A percentile compares a stretch with the other conserved stretches of the same genome.
These are phyloP conservation scores for Spergularia bocconei DNA, from an alignment of 148 eudicot genomes.

Conservation along the genomic window DNA sequence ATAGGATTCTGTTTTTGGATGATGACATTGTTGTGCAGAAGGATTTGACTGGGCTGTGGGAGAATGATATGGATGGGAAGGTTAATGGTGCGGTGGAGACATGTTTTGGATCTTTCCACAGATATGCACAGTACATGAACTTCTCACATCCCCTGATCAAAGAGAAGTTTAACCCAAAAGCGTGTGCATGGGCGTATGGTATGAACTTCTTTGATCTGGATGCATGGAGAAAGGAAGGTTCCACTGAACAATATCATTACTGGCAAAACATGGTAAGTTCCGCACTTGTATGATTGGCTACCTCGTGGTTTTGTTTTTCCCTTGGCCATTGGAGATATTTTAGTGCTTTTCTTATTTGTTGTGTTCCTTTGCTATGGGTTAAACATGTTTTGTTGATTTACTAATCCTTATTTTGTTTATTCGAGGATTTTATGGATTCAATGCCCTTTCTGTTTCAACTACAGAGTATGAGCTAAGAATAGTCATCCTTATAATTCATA, in stretches of 20 bases:
- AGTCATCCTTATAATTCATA: neutral
- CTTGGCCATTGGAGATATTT: neutral
- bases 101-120: constrained; percentile 91
- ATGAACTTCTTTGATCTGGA: constrained; percentile 95
- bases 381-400: too few species aligned
- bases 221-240: constrained; percentile 95
- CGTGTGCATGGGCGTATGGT: constrained; percentile 99
- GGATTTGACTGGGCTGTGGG: constrained; percentile 89
- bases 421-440: too few species aligned
- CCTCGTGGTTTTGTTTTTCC: neutral
- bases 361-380: too few species aligned
- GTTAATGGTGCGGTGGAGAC: constrained; percentile 98
- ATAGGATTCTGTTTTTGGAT: constrained; percentile 80
- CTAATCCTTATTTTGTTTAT: too few species aligned
- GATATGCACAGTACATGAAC: constrained; percentile 96
- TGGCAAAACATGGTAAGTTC: constrained; percentile 88
- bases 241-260: constrained; percentile 94
- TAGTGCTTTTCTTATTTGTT: too few species aligned
- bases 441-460: too few species aligned
- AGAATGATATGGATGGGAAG: constrained; percentile 95
- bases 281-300: neutral
- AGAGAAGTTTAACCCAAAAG: constrained; percentile 83
- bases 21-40: constrained; percentile 92
- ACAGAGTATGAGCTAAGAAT: neutral
- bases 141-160: constrained; percentile 92